A percentile compares a stretch with the other conserved stretches of the same genome.
Conservation (phyloP, 345 rosid species). For the Eucalyptus erythrocorys region DNA sequence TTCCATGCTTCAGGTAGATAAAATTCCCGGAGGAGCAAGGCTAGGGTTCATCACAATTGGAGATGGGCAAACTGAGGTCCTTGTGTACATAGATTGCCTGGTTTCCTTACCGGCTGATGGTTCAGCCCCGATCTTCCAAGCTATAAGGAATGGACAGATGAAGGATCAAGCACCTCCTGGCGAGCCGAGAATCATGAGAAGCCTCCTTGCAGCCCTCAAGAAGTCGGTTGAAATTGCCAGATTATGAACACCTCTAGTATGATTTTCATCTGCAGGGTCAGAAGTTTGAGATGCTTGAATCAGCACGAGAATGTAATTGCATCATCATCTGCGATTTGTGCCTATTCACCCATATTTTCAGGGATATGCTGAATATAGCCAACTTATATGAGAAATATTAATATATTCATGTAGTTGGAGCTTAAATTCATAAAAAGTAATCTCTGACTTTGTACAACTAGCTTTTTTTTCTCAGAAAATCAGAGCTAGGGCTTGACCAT, state of each 20-base stretch:
- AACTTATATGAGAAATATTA: not conserved
- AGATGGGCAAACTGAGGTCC: constrained; percentile 70
- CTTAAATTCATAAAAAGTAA: not conserved
- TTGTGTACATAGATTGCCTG: constrained; percentile 76
- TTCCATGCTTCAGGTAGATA: constrained; percentile 50
- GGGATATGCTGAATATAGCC: not conserved
- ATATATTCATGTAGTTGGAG: not conserved
- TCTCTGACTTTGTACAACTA: not conserved
- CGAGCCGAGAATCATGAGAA: constrained; percentile 92
- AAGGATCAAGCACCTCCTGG: constrained; percentile 75
- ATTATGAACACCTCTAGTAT: not conserved
- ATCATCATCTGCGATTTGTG: not conserved
- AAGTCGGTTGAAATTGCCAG: constrained; percentile 64
- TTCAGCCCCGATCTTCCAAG: constrained; percentile 58
- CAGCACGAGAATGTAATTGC: not conserved
- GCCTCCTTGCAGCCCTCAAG: constrained; percentile 68
- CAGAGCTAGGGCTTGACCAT: not conserved
- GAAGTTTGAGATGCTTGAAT: not conserved
- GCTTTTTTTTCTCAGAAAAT: not conserved
- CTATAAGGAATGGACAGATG: constrained; percentile 52
- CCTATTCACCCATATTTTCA: not conserved
- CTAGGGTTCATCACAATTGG: constrained; percentile 69
- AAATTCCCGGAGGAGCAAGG: constrained; percentile 71
- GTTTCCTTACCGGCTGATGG: constrained; percentile 38
- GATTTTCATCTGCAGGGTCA: not conserved